Evolutionary conservation across 805 yeast species (phyloP).

Genomic region (Teunomyces atbi): DNA sequence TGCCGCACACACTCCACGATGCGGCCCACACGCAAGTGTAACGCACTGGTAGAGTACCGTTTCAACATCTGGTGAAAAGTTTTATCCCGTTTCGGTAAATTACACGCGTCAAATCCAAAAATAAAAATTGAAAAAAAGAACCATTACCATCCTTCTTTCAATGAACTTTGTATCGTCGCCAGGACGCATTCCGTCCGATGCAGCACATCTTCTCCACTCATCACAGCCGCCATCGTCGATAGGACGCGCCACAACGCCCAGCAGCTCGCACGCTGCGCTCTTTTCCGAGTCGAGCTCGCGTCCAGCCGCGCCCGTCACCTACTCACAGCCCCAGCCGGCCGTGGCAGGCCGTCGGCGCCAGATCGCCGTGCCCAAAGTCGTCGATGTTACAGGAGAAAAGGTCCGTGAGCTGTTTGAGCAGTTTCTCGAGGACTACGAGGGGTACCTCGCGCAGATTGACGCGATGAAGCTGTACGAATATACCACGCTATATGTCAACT

Average conservation of each 20-base stretch:
- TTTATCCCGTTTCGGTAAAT: conserved; percentile 1
- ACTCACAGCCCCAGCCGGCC: conserved; percentile 11
- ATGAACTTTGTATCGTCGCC: conserved; percentile 48
- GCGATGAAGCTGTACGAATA: conserved; percentile 76
- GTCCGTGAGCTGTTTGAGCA: conserved; percentile 88
- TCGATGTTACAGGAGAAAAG: conserved; percentile 89
- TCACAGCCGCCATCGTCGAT: conserved; percentile 45
- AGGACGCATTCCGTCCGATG: conserved; percentile 43
- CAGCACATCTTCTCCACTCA: conserved; percentile 38
- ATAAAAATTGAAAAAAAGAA: not conserved
- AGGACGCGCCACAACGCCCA: conserved; percentile 37
- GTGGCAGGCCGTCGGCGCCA: conserved; percentile 51
- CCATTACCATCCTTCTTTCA: not conserved
- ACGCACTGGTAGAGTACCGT: conserved; percentile 14
- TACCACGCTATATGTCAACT: conserved; percentile 81
- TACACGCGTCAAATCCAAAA: conserved; percentile 2
- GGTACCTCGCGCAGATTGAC: conserved; percentile 76
- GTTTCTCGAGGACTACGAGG: conserved; percentile 68
- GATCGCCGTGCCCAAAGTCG: conserved; percentile 77
- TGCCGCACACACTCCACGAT: conserved; percentile 47
- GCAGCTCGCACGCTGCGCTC: conserved; percentile 22
- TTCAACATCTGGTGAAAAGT: not conserved
- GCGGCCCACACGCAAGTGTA: conserved; percentile 45
- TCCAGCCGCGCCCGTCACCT: conserved; percentile 11
- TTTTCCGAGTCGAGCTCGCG: conserved; percentile 26